Base-by-base conservation (phyloP, 148 eudicot genomes). In the Spergularia bocconei region DNA sequence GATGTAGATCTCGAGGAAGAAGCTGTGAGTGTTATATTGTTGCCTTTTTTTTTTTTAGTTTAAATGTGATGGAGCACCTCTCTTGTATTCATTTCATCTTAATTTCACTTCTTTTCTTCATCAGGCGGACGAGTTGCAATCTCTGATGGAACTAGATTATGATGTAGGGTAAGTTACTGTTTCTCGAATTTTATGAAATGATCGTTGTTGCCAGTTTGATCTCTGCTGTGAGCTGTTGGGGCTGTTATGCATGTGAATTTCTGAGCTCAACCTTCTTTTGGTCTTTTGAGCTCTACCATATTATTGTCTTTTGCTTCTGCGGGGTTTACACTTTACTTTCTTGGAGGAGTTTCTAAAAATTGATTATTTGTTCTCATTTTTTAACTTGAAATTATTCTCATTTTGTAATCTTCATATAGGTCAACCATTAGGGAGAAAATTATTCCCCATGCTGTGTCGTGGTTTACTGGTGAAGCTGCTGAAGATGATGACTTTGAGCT, bases 391-490 rank as follows among this genome's bases (percentile, higher is more conserved):
- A n/a, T 16, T 7, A 57, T 4, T 76, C 58, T 19, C 15, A 67
- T 51, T 65, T 48, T 25, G 4, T 13, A 21, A 60, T 11, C 11
- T 59, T 73, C 38, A 16, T 72, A 72, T 83, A 93, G 98, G 23
- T 87, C 87, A 67, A 87, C 93, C 53, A 88, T 91, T 53, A 83
- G 93, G 59, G 91, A 93, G 77, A 93, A 89, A 62, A 86, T 91
- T 61, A 91, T 89, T 61, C 98, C 96, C 59, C 89, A 89, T 80
- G 96, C 98, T 75, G 98, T 93, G 36, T 91, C 98, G 33, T 93
- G 96, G 96, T 93, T 93, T 80, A 93, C 96, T 36, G 98, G 98
- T 3, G 98, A 93, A 77, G 98, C 98, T 79, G 96, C 80, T 51
- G 77, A 87, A 54, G 88, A 63, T 3, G 93, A 89, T 47, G 89